Percentiles rank a stretch among this genome's conserved stretches.
Evolutionary conservation across 2,329 filamentous ascomycete genomes (phyloP).

Genomic region (Byssothecium circinans): DNA sequence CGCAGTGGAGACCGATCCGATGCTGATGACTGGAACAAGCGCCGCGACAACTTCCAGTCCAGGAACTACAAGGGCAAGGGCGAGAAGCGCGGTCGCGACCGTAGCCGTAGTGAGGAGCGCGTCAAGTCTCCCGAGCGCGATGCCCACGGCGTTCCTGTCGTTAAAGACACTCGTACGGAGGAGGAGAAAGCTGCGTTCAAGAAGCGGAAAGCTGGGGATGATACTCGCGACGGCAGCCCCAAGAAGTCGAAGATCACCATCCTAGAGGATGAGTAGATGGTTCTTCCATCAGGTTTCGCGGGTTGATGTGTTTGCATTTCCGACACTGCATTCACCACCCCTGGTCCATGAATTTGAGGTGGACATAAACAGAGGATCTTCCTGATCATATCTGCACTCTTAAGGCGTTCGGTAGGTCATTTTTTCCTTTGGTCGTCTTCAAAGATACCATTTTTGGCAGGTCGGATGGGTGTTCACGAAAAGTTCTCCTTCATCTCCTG

Average conservation of each 20-base stretch:
- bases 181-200: slow-evolving; percentile 22
- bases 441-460: neutral
- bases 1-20: slow-evolving; percentile 21
- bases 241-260: slow-evolving; percentile 43
- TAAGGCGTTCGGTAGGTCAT: slow-evolving; percentile 1
- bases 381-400: neutral
- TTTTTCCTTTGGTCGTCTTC: neutral
- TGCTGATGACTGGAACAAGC: slow-evolving; percentile 31
- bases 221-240: slow-evolving; percentile 16
- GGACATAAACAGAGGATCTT: too few relatives aligned
- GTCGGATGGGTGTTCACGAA: neutral
- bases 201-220: slow-evolving; percentile 40
- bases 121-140: slow-evolving; percentile 26
- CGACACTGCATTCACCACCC: neutral
- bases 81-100: slow-evolving; percentile 16
- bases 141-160: slow-evolving; percentile 29
- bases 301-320: slow-evolving; percentile 3
- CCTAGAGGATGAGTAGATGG: slow-evolving; percentile 34
- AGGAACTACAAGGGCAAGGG: slow-evolving; percentile 25
- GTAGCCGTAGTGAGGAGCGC: slow-evolving; percentile 12
- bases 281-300: too few relatives aligned
- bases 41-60: slow-evolving; percentile 38
- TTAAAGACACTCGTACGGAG: slow-evolving; percentile 25
- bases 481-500: neutral
- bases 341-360: too few relatives aligned